Conservation (phyloP, 202 grass and related monocot genomes). For the Schoenoplectus triqueter region DNA sequence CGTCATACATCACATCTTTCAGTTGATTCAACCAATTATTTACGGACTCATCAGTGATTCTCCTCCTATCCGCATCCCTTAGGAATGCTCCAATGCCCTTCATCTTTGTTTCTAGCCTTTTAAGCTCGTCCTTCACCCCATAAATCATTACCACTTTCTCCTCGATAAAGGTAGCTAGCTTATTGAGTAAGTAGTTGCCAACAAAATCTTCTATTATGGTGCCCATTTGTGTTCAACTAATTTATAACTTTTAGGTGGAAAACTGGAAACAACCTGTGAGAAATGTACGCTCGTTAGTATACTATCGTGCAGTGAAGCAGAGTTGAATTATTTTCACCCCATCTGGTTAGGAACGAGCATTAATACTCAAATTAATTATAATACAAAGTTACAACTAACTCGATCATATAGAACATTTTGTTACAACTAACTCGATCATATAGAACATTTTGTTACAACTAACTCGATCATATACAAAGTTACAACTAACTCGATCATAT, state of each 20-base stretch:
- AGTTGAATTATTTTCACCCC: too few species aligned
- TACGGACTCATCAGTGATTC: background rate
- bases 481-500: too few species aligned
- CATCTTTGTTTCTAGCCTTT: background rate
- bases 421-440: too few species aligned
- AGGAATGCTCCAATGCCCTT: constrained; percentile 9
- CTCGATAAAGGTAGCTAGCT: background rate
- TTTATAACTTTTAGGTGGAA: too few species aligned
- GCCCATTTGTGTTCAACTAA: constrained; percentile 8
- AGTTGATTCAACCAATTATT: constrained; percentile 36
- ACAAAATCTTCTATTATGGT: background rate
- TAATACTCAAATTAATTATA: too few species aligned
- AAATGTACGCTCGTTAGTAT: background rate
- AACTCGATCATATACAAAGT: too few species aligned
- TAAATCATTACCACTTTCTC: background rate
- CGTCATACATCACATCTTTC: constrained; percentile 40
- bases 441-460: too few species aligned
- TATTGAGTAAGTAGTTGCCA: background rate
- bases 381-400: too few species aligned
- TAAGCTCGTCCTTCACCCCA: constrained; percentile 28
- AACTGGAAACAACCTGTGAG: background rate
- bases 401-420: too few species aligned
- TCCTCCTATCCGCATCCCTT: constrained; percentile 27
- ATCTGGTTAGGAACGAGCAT: too few species aligned
- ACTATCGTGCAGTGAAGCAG: too few species aligned